These are phyloP conservation scores for Musa acuminata DNA, from an alignment of 176 grass and related monocot genomes.

Conservation along the genomic window DNA sequence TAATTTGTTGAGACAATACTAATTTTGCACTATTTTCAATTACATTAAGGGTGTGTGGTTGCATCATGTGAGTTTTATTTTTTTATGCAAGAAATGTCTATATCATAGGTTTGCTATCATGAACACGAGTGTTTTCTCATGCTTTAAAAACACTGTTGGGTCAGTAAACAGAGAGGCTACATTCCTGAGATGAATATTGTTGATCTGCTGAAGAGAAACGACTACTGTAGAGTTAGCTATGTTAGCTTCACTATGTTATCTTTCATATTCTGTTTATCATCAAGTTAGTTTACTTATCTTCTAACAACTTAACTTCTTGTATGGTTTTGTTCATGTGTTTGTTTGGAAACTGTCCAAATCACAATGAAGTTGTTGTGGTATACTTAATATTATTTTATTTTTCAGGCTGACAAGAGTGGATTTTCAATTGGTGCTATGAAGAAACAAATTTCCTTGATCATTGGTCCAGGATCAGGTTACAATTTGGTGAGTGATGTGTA, in stretches of 20 bases:
- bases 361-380: neutral
- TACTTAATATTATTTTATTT: constrained; percentile 8
- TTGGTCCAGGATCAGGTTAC: constrained; percentile 90
- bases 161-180: neutral
- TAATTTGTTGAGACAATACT: neutral
- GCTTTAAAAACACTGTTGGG: neutral
- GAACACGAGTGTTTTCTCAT: neutral
- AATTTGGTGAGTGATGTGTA: constrained; percentile 63
- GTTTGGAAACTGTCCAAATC: neutral
- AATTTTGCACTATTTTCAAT: neutral
- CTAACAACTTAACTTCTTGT: neutral
- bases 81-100: neutral
- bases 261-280: neutral
- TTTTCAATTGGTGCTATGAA: constrained; percentile 85
- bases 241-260: neutral
- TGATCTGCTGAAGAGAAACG: no score
- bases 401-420: constrained; percentile 61
- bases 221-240: no score
- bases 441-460: constrained; percentile 66
- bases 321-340: neutral
- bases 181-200: no score
- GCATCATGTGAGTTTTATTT: neutral
- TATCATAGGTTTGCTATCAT: neutral
- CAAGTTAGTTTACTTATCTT: neutral
- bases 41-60: neutral